These are phyloP conservation scores for Coemansia sp. DNA, from an alignment of 192 early-diverging fungal species.

Conservation along the genomic window DNA sequence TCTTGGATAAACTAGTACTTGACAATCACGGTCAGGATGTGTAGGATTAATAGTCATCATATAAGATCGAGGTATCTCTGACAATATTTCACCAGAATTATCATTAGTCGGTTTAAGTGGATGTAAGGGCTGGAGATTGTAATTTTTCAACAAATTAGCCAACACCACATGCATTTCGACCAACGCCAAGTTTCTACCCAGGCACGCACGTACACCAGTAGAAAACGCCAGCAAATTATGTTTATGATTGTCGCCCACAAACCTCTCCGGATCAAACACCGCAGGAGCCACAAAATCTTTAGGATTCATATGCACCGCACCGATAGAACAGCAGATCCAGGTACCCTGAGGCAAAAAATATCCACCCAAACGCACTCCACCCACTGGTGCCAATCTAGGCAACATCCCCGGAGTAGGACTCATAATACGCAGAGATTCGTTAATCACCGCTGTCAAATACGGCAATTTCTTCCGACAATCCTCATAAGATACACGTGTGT, in stretches of 20 bases:
- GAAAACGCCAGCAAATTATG: slow-evolving; percentile 53
- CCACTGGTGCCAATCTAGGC: slow-evolving; percentile 34
- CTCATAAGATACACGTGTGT: slow-evolving; percentile 14
- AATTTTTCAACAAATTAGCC: slow-evolving; percentile 43
- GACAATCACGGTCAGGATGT: slow-evolving; percentile 42
- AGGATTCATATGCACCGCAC: slow-evolving; percentile 39
- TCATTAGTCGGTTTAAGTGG: not conserved
- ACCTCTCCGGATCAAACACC: slow-evolving; percentile 50
- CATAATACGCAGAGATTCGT: slow-evolving; percentile 50
- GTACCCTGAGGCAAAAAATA: slow-evolving; percentile 51
- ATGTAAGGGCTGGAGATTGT: slow-evolving; percentile 19
- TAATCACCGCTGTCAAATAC: slow-evolving; percentile 47
- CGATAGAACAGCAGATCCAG: slow-evolving; percentile 35
- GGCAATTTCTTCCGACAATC: slow-evolving; percentile 32
- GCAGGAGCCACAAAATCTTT: slow-evolving; percentile 13
- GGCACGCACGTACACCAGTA: slow-evolving; percentile 55
- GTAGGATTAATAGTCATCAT: slow-evolving; percentile 44
- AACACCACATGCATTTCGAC: slow-evolving; percentile 56
- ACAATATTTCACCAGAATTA: slow-evolving; percentile 2
- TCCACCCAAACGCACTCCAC: slow-evolving; percentile 36
- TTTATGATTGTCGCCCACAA: slow-evolving; percentile 14
- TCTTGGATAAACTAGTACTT: slow-evolving; percentile 18
- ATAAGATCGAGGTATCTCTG: slow-evolving; percentile 30
- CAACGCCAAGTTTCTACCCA: slow-evolving; percentile 55
- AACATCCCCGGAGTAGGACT: slow-evolving; percentile 43